Evolutionary conservation across 495 filamentous ascomycete genomes (phyloP), one percentile per base, ranked within the genome.

Genomic region (Tetracladium setigerum): DNA sequence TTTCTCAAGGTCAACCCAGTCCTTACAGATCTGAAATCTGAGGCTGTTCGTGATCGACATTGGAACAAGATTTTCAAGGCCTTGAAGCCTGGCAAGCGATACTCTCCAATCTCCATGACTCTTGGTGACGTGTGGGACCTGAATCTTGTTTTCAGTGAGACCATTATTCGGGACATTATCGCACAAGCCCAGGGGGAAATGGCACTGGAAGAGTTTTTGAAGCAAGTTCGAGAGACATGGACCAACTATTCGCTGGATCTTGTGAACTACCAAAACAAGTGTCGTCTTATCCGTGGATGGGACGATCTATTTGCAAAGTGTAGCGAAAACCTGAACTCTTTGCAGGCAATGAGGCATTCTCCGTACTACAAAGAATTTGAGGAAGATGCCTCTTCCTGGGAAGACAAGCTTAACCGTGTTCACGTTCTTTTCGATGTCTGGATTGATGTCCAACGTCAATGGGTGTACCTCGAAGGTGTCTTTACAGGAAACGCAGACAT

Each of bases 331-430:
- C 67, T 97, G 33, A 96, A 95, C 67, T 97, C 92, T 9, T 67
- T 99, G 39, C 94, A 97, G 67, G 94, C 92, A 15, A 99, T 99
- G 92, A 82, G 87, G 61, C 91, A 99, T 62, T 99, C 92, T 5
- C 92, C 92, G 0, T 99, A 97, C 63, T 97, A 94, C 68, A 95
- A 95, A 62, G 90, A 95, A 56, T 99, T 99, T 54, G 92, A 97
- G 60, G 92, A 97, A 56, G 94, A 97, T 52, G 92, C 92, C 15
- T 84, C 89, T 2, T 77, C 81, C 2, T 99, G 94, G 94, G 92
- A 99, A 67, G 92, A 99, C 64, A 95, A 94, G 57, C 74, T 99
- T 35, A 99, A 99, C 64, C 82, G 94, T 32, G 87, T 97, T 16
- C 92, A 97, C 62, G 87, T 97, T 30, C 74, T 97, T 2, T 99